Evolutionary conservation across 2,329 filamentous ascomycete genomes (phyloP).

Genomic region (Penicillium digitatum): DNA sequence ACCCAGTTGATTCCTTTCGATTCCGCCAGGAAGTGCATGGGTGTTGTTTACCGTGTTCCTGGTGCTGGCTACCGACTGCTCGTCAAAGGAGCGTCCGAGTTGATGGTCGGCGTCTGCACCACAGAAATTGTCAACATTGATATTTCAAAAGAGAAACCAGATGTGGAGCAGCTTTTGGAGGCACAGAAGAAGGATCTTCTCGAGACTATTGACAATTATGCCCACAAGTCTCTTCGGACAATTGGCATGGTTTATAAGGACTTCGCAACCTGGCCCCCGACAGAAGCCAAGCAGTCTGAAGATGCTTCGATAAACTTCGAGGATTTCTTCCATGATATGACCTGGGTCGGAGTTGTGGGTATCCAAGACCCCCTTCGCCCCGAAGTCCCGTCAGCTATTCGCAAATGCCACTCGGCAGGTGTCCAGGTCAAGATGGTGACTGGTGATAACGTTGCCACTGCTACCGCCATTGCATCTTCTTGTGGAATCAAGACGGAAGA

Average conservation of each 20-base stretch:
- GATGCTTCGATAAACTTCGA: slow-evolving; percentile 62
- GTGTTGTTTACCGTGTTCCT: slow-evolving; percentile 43
- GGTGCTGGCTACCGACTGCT: slow-evolving; percentile 43
- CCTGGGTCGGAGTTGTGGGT: slow-evolving; percentile 67
- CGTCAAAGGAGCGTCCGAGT: slow-evolving; percentile 49
- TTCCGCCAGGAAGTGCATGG: slow-evolving; percentile 67
- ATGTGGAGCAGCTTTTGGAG: slow-evolving; percentile 26
- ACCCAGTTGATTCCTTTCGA: slow-evolving; percentile 72
- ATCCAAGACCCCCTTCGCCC: slow-evolving; percentile 70
- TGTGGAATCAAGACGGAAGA: slow-evolving; percentile 63
- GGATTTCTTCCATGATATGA: slow-evolving; percentile 67
- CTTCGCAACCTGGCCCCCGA: slow-evolving; percentile 65
- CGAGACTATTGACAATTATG: slow-evolving; percentile 42
- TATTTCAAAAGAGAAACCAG: slow-evolving; percentile 21
- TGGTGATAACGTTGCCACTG: slow-evolving; percentile 67
- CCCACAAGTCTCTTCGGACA: slow-evolving; percentile 62
- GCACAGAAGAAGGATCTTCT: slow-evolving; percentile 28
- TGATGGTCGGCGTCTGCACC: slow-evolving; percentile 40
- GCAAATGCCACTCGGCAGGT: slow-evolving; percentile 63
- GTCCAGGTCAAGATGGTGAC: slow-evolving; percentile 72
- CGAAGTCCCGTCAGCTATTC: slow-evolving; percentile 64
- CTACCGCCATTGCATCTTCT: slow-evolving; percentile 67
- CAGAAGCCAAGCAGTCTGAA: slow-evolving; percentile 52
- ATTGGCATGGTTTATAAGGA: slow-evolving; percentile 72
- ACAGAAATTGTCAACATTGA: slow-evolving; percentile 34